Evolutionary conservation across 768 basidiomycete species (phyloP).

Genomic region (Kwoniella dendrophila): DNA sequence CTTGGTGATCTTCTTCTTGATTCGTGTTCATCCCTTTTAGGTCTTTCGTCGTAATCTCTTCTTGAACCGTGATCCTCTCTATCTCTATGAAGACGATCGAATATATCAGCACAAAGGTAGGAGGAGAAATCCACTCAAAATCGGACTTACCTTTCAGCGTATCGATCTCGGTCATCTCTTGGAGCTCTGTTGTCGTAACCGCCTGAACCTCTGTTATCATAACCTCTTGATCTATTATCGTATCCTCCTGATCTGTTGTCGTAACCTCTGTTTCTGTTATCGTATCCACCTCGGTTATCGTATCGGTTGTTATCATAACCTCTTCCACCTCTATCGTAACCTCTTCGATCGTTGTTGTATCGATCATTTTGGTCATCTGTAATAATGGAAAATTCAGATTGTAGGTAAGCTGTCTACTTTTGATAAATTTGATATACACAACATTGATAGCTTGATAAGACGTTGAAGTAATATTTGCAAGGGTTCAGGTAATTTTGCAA

Average conservation of each 20-base stretch:
- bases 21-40: constrained; percentile 43
- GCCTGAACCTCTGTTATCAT: constrained; percentile 11
- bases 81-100: too few relatives aligned
- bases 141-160: constrained; percentile 22
- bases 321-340: constrained; percentile 20
- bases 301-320: constrained; percentile 18
- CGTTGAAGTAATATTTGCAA: neutral
- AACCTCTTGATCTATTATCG: constrained; percentile 35
- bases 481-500: neutral
- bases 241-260: constrained; percentile 18
- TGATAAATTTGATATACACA: too few relatives aligned
- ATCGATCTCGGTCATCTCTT: constrained; percentile 30
- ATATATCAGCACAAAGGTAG: too few relatives aligned
- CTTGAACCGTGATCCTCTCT: constrained; percentile 23
- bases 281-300: constrained; percentile 26
- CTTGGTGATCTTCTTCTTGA: constrained; percentile 43
- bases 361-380: constrained; percentile 31
- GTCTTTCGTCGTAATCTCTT: constrained; percentile 43
- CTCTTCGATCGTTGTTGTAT: constrained; percentile 17
- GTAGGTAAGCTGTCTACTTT: too few relatives aligned
- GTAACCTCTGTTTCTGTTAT: constrained; percentile 16
- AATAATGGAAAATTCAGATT: neutral
- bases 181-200: constrained; percentile 29
- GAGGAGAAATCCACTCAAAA: neutral
- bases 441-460: neutral